phyloP scores from a whole-genome alignment of 2,329 filamentous ascomycete genomes.

The Akanthomyces dipterigenus region DNA sequence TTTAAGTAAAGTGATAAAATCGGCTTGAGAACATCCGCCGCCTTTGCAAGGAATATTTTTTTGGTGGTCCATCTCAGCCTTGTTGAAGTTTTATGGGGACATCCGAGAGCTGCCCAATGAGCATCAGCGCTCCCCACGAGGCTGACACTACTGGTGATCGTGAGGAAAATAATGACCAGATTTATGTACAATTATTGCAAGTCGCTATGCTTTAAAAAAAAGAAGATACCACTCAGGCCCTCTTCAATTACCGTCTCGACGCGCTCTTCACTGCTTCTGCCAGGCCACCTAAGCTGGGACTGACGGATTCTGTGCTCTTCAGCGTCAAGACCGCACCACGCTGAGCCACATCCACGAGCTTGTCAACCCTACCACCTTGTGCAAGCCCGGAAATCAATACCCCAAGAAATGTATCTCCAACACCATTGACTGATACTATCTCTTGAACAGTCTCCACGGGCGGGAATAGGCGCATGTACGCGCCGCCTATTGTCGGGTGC shows the following conservation, averaged over 20 bases:
- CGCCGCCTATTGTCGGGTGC: slow-evolving; percentile 56
- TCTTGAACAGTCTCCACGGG: slow-evolving; percentile 60
- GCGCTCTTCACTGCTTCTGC: slow-evolving; percentile 29
- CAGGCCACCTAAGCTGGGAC: slow-evolving; percentile 44
- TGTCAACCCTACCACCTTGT: slow-evolving; percentile 46
- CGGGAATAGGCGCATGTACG: slow-evolving; percentile 74
- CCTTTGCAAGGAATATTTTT: slow-evolving; percentile 24
- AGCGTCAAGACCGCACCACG: slow-evolving; percentile 73
- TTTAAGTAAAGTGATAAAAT: neutral
- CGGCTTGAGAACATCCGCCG: slow-evolving; percentile 17
- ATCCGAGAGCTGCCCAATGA: neutral
- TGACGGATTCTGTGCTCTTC: slow-evolving; percentile 68
- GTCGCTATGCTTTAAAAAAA: slow-evolving; percentile 2
- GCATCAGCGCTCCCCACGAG: neutral
- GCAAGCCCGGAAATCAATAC: slow-evolving; percentile 74
- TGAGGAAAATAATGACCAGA: too few species aligned
- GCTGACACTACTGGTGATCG: neutral
- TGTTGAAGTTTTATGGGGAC: slow-evolving; percentile 15
- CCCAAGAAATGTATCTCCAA: slow-evolving; percentile 88
- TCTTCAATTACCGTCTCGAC: slow-evolving; percentile 5
- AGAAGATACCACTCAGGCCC: neutral
- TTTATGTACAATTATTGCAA: neutral
- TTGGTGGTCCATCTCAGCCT: slow-evolving; percentile 23
- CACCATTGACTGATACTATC: slow-evolving; percentile 85
- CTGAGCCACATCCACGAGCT: slow-evolving; percentile 74